Base-by-base conservation (phyloP, 1,139 yeast genomes). In the Kurtzmaniella quercitrusa region DNA sequence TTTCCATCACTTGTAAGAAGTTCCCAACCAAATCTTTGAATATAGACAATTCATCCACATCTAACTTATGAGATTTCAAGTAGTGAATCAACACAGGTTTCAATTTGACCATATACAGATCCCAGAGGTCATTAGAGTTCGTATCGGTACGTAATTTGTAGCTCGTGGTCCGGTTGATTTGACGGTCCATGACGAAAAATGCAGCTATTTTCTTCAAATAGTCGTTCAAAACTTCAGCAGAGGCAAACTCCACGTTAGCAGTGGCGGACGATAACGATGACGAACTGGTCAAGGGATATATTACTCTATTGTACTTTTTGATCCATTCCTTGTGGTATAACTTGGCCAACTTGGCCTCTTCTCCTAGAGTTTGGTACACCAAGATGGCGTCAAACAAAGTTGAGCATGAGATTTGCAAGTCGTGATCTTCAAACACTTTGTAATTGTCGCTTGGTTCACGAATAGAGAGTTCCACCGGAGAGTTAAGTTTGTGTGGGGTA, bases 301-400 rank as follows among this genome's bases (percentile, higher is more conserved):
- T 75, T n/a, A 85, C 65, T 47, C 86, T 69, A 48, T 84, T 87
- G 48, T 87, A 82, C 57, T 89, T 85, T 46, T 82, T 77, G 48
- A 79, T 73, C 67, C 93, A 73, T 60, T 89, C 96, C 50, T 81
- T 85, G 46, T 81, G 79, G 54, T 85, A 84, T 47, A 81, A 80
- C 23, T 73, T 69, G 39, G 79, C 72, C 44, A 93, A 73, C 43
- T 75, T 74, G 7, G 78, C 81, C 8, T 75, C 66, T 57, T 84
- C 85, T 40, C 84, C 81, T 42, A 91, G 71, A 6, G 91, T 83
- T 44, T 81, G 79, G 58, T 85, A 91, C 0, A 93, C 95, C 55
- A 91, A 70, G 19, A 88, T 79, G 5, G 95, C 84, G 62, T 93
- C 97, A 59, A 81, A 87, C 19, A 93, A 69, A 11, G 90, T 85